A percentile compares a stretch with the other conserved stretches of the same genome.
Evolutionary conservation across 2,329 filamentous ascomycete genomes (phyloP).

Genomic region (Ophiocordyceps sinensis): DNA sequence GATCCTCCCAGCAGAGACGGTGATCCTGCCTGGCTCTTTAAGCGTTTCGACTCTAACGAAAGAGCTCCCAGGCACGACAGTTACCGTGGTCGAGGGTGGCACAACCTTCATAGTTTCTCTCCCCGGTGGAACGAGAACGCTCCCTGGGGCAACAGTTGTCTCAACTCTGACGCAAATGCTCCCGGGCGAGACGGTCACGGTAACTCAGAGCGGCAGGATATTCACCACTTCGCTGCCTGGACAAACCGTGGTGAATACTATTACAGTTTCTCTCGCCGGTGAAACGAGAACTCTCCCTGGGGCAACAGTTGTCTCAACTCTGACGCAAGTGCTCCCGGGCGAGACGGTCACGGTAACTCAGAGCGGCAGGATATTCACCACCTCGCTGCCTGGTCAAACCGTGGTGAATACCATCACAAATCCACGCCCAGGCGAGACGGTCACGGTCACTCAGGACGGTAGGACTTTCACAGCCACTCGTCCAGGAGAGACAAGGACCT

Average conservation of each 20-base stretch:
- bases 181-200: conserved; percentile 4
- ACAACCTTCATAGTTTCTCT: neutral
- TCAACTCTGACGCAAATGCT: neutral
- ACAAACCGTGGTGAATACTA: neutral
- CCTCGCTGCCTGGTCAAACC: neutral
- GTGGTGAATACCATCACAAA: neutral
- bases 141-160: neutral
- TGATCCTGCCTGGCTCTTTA: conserved; percentile 2
- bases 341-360: conserved; percentile 5
- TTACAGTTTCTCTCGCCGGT: neutral
- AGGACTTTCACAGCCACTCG: conserved; percentile 10
- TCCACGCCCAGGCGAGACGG: neutral
- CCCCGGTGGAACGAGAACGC: neutral
- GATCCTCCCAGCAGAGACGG: neutral
- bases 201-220: conserved; percentile 1
- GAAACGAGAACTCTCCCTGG: neutral
- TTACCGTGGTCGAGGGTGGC: neutral
- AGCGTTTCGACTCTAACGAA: conserved; percentile 2
- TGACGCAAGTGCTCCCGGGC: neutral
- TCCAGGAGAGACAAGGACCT: conserved; percentile 9
- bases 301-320: neutral
- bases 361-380: neutral
- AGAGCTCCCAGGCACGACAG: too few species aligned
- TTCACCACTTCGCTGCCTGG: neutral
- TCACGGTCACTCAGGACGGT: neutral